Base-by-base conservation (phyloP, 176 grass and related monocot species). In the Pharus latifolius region DNA sequence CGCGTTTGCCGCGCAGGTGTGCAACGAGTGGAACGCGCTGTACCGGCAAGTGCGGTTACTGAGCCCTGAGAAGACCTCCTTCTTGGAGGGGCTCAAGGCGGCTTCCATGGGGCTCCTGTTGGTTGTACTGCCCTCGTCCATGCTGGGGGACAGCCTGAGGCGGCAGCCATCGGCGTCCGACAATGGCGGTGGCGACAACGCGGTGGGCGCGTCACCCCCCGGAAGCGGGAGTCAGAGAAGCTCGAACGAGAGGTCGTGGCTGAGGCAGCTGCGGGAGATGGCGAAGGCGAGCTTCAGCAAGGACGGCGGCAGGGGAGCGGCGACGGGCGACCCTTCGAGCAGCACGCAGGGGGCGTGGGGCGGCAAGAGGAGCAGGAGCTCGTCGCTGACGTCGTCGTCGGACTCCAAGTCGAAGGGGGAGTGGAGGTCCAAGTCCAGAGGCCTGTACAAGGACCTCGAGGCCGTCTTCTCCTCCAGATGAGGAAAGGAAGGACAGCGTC, bases 211-310 rank as follows among this genome's bases (percentile, higher is more conserved):
- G 44, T 23, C 77, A 55, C 22, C 55, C 1, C 40, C 23, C 15
- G 28, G 29, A 1, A 25, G n/a, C 8, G 65, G 25, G 41, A 62
- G 7, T 51, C 73, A 58, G 44, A 76, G 73, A 48, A 77, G 45
- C 10, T 74, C 71, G 3, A 75, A 65, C 24, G 88, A 96, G 69
- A 76, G 88, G 40, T 81, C 84, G 53, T 98, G 95, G 95, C 79
- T 85, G 1, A 48, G 80, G 60, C 95, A 98, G 79, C 85, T 98
- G 72, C 78, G 87, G 72, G 95, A 98, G 60, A 76, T 90, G 72
- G 95, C 89, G 10, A 93, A 85, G 67, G 86, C 89, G 12, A 98
- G 95, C 80, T 98, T 98, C 77, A 88, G 80, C 72, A 81, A 50
- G 78, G 87, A 98, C 24, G 84, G 43, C 13, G 17, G 7, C 2